Evolutionary conservation across 2,329 filamentous ascomycete species (phyloP).

Genomic region (Botrytis fabae): DNA sequence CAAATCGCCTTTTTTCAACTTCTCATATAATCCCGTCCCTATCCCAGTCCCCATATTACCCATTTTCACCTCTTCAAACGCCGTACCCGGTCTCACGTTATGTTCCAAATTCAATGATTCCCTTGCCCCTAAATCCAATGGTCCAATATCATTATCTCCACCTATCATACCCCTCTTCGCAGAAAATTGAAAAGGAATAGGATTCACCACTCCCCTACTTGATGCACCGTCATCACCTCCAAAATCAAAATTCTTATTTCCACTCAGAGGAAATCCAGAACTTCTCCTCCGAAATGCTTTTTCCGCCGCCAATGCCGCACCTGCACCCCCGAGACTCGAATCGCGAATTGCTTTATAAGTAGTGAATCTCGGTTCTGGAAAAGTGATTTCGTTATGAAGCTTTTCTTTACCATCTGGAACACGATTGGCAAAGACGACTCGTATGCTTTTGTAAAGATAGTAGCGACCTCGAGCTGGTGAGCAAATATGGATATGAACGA

Average conservation of each 20-base stretch:
- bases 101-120: background rate
- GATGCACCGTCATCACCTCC: conserved; percentile 38
- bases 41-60: conserved; percentile 37
- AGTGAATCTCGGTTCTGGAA: conserved; percentile 83
- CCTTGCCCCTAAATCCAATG: background rate
- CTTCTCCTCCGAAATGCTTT: conserved; percentile 60
- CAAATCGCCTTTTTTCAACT: conserved; percentile 65
- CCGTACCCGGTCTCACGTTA: background rate
- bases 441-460: conserved; percentile 87
- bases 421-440: conserved; percentile 94
- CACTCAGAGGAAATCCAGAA: conserved; percentile 47
- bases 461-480: conserved; percentile 79
- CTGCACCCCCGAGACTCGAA: conserved; percentile 41
- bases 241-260: conserved; percentile 33
- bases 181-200: conserved; percentile 52
- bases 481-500: conserved; percentile 92
- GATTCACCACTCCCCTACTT: conserved; percentile 41
- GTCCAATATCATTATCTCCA: background rate
- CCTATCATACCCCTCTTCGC: conserved; percentile 24
- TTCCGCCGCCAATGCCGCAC: conserved; percentile 56
- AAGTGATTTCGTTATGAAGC: conserved; percentile 83
- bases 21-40: conserved; percentile 56
- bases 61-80: background rate
- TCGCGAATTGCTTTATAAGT: conserved; percentile 65
- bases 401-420: conserved; percentile 95